Conservation (phyloP, 1,139 yeast species). For the Pichiaceae sp. region DNA sequence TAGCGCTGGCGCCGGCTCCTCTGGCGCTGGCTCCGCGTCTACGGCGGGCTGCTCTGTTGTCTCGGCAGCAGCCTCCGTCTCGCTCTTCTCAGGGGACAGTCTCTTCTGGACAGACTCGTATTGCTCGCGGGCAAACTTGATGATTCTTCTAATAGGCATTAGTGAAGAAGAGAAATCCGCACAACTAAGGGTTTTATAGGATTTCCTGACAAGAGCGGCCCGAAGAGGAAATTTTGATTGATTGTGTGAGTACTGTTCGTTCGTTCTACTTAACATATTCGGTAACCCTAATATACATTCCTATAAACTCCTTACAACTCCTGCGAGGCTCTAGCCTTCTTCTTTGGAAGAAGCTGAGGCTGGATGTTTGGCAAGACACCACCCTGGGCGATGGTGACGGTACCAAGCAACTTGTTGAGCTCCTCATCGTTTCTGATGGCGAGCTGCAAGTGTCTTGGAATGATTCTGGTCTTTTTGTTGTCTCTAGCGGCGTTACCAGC, state of each 20-base stretch:
- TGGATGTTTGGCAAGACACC: slow-evolving; percentile 99
- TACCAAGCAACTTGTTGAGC: slow-evolving; percentile 91
- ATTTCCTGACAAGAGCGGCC: too few species aligned
- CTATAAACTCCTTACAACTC: slow-evolving; percentile 47
- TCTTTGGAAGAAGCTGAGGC: slow-evolving; percentile 92
- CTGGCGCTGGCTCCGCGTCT: slow-evolving; percentile 3
- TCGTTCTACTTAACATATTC: too few species aligned
- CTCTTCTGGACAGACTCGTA: slow-evolving; percentile 21
- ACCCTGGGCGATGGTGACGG: slow-evolving; percentile 98
- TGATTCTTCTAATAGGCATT: slow-evolving; percentile 26
- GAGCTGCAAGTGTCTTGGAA: slow-evolving; percentile 96
- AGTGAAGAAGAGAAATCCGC: too few species aligned
- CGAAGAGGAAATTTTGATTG: too few species aligned
- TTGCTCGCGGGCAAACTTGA: slow-evolving; percentile 21
- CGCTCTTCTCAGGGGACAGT: slow-evolving; percentile 12
- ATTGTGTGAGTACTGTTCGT: too few species aligned
- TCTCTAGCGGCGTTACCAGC: slow-evolving; percentile 99
- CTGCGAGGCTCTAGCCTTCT: slow-evolving; percentile 82
- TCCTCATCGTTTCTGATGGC: slow-evolving; percentile 99
- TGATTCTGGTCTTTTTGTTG: slow-evolving; percentile 94
- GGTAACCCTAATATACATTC: slow-evolving; percentile 2
- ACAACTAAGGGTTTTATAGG: too few species aligned
- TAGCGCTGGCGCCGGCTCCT: too few species aligned
- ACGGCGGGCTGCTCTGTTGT: slow-evolving; percentile 5
- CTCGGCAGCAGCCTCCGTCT: slow-evolving; percentile 8